Evolutionary conservation across 2,329 filamentous ascomycete species (phyloP), one percentile per base, ranked within the genome.

Genomic region (Cladophialophora exuberans): DNA sequence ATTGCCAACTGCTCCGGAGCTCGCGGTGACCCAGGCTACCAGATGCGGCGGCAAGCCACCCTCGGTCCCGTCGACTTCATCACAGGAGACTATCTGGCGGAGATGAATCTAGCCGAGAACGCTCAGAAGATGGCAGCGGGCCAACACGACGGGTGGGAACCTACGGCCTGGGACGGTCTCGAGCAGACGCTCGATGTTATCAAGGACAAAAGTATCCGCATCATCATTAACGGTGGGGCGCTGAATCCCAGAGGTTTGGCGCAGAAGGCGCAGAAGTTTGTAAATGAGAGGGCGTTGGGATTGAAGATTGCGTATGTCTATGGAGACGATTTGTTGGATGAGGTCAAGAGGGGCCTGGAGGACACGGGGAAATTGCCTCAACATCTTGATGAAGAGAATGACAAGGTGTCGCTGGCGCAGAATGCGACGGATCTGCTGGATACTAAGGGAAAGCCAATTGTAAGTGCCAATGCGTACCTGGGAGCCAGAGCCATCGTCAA

Each of bases 171-270:
- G 78, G 74, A 79, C 52, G 77, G 76, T 1, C 67, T 80, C 20
- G 66, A 74, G 57, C 65, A 76, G 62, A 73, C 72, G 1, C 71
- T 83, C 3, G 68, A 76, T 3, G 64, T 79, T 4, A 70, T 80
- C 57, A 67, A 73, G 1, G 67, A 76, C 44, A 76, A 80, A 56
- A 64, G 72, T 0, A 83, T 83, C 67, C 81, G 80, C 56, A 70
- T 84, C 10, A 71, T 82, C 30, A 71, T 83, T 52, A 83, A 84
- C 60, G 82, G 82, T 2, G 82, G 83, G 0, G 79, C 76, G 2
- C 72, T 80, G 13, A 80, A 84, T 53, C 82, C 82, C 0, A 72
- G 72, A 53, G 79, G 76, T 0, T 62, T 85, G 13, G 79, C 81
- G 2, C 62, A 76, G 46, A 74, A 76, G 52, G 62, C 61, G 20